Percentiles rank a stretch among this genome's conserved stretches.
Conservation (phyloP, 2,329 filamentous ascomycete genomes). For the Aspergillus arachidicola region DNA sequence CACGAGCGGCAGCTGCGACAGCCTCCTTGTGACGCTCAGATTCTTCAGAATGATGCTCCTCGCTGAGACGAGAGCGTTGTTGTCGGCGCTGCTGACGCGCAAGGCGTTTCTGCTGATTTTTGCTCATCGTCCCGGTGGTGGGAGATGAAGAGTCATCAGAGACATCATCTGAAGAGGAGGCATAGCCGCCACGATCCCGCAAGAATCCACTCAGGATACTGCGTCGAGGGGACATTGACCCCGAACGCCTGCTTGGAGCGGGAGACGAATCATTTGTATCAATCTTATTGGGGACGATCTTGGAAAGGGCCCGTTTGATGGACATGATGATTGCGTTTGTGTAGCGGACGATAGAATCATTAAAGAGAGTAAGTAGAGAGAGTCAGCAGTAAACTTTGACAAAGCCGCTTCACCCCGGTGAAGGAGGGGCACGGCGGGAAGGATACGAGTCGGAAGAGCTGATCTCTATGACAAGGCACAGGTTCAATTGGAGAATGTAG, state of each 20-base stretch:
- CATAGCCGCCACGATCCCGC: conserved; percentile 43
- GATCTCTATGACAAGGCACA: not conserved
- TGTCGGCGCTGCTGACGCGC: conserved; percentile 44
- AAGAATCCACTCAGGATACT: conserved; percentile 46
- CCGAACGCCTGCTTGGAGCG: conserved; percentile 8
- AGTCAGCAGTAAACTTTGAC: not conserved
- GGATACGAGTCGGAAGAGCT: not conserved
- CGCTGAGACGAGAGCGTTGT: conserved; percentile 44
- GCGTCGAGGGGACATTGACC: conserved; percentile 37
- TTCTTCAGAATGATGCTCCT: conserved; percentile 44
- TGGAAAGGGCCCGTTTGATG: conserved; percentile 48
- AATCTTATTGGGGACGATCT: conserved; percentile 31
- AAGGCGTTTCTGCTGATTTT: conserved; percentile 49
- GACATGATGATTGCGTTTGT: conserved; percentile 43
- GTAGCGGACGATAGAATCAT: not conserved
- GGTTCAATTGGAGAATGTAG: not conserved
- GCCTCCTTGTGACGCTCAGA: conserved; percentile 47
- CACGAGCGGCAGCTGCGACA: conserved; percentile 48
- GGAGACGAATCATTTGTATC: conserved; percentile 5
- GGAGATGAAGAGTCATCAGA: conserved; percentile 38
- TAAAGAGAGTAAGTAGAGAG: not conserved
- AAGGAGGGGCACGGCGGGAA: conserved; percentile 11
- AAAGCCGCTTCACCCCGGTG: not conserved
- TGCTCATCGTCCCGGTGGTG: conserved; percentile 39
- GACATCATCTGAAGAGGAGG: conserved; percentile 47